These are phyloP conservation scores for Bipolaris cookei DNA, from an alignment of 2,329 filamentous ascomycete genomes.

Conservation along the genomic window DNA sequence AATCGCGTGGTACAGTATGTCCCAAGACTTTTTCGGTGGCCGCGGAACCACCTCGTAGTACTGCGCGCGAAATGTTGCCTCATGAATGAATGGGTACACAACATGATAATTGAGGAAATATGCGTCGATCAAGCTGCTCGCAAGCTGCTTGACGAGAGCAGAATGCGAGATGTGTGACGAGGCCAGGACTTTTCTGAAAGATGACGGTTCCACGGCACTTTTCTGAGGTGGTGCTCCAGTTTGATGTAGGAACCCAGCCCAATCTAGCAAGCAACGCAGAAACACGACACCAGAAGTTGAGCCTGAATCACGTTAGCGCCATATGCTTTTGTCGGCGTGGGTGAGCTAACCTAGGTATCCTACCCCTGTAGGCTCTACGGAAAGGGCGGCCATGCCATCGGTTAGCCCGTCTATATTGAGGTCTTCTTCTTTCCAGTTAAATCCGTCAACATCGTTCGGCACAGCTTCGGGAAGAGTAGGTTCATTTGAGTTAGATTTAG, in stretches of 20 bases:
- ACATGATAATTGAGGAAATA: constrained; percentile 36
- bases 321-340: neutral
- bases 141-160: constrained; percentile 29
- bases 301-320: constrained; percentile 17
- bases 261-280: constrained; percentile 33
- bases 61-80: constrained; percentile 36
- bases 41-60: constrained; percentile 35
- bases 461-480: constrained; percentile 35
- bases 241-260: constrained; percentile 37
- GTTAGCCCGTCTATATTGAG: constrained; percentile 29
- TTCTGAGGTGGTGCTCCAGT: constrained; percentile 20
- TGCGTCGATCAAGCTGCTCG: constrained; percentile 30
- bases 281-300: constrained; percentile 37
- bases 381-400: constrained; percentile 37
- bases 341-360: constrained; percentile 29
- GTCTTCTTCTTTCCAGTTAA: constrained; percentile 35
- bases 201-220: constrained; percentile 12
- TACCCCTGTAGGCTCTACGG: constrained; percentile 36
- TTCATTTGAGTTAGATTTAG: constrained; percentile 18
- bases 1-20: constrained; percentile 35
- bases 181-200: constrained; percentile 23
- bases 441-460: constrained; percentile 32
- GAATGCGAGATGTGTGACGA: constrained; percentile 33
- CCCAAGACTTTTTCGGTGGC: constrained; percentile 29
- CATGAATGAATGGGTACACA: constrained; percentile 35